Conservation (phyloP, 345 rosid species). For the Eucalyptus shirleyi region DNA sequence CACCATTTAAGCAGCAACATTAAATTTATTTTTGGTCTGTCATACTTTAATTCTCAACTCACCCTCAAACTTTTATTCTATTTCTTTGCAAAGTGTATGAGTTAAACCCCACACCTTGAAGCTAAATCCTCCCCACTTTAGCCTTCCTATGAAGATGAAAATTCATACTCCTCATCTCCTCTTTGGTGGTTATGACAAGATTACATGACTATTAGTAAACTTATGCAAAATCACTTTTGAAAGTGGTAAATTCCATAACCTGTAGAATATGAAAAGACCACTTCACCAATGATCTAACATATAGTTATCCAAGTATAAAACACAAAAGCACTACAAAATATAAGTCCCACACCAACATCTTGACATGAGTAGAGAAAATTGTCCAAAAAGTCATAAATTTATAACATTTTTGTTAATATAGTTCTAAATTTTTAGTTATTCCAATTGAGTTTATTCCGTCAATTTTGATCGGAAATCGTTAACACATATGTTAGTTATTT, state of each 20-base stretch:
- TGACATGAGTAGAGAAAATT: background rate
- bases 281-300: background rate
- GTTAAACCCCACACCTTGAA: too few relatives aligned
- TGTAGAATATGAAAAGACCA: background rate
- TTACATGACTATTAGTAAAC: background rate
- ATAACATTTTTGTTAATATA: background rate
- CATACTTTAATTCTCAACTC: too few relatives aligned
- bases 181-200: too few relatives aligned
- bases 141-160: too few relatives aligned
- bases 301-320: background rate
- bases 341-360: background rate
- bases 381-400: background rate
- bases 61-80: too few relatives aligned
- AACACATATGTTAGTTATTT: rapidly evolving
- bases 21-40: too few relatives aligned
- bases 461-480: background rate
- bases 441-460: rapidly evolving
- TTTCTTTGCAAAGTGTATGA: rapidly evolving
- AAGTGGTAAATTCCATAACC: background rate
- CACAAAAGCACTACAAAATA: background rate
- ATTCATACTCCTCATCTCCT: too few relatives aligned
- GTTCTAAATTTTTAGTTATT: background rate
- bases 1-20: background rate
- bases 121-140: too few relatives aligned
- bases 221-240: background rate